Evolutionary conservation across 176 grass and related monocot species (phyloP).

Genomic region (Triticum urartu): DNA sequence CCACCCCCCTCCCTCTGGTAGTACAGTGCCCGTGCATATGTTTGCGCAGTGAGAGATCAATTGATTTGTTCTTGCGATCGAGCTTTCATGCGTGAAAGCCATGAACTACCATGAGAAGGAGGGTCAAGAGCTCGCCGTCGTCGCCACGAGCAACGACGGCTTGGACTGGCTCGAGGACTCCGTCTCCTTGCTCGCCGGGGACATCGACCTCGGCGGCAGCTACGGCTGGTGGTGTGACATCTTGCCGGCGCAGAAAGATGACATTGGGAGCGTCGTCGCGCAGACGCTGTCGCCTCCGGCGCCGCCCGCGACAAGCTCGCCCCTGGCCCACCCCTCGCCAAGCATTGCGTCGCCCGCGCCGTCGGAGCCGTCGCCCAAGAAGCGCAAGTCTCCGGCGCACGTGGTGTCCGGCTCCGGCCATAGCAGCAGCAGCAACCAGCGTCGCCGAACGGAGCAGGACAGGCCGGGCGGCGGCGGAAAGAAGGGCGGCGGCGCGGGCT

Average conservation of each 20-base stretch:
- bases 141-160: conserved; percentile 4
- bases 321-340: not conserved
- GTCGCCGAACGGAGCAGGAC: conserved; percentile 10
- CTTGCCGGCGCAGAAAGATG: conserved; percentile 29
- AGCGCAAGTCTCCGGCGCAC: conserved; percentile 41
- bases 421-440: conserved; percentile 30
- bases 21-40: too few relatives aligned
- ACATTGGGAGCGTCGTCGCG: conserved; percentile 49
- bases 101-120: conserved; percentile 40
- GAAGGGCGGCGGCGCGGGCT: conserved; percentile 39
- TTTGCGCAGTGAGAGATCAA: too few relatives aligned
- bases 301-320: not conserved
- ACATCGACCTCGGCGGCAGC: conserved; percentile 30
- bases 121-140: not conserved
- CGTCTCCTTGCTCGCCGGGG: conserved; percentile 47
- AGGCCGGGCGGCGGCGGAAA: conserved; percentile 1
- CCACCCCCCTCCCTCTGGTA: too few relatives aligned
- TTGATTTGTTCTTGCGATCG: too few relatives aligned
- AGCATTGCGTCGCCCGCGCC: conserved; percentile 29
- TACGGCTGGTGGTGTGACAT: conserved; percentile 40
- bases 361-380: conserved; percentile 35
- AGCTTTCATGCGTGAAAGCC: not conserved
- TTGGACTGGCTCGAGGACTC: conserved; percentile 47
- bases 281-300: conserved; percentile 46
- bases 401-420: not conserved